Evolutionary conservation across 176 grass and related monocot genomes (phyloP).

Genomic region (Triticum dicoccoides): DNA sequence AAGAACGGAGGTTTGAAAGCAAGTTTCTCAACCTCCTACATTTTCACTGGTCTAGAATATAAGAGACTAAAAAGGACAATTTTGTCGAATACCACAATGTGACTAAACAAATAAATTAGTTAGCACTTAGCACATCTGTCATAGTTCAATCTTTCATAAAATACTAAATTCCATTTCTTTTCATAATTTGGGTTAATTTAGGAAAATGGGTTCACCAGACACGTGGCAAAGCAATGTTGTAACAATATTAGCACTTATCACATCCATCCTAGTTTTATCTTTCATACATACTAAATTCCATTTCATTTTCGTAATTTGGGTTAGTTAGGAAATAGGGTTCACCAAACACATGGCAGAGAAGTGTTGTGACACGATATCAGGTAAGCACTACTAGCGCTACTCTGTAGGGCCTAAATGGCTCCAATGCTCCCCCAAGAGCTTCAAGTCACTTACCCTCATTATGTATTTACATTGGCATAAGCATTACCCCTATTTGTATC

Average conservation of each 20-base stretch:
- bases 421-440: conserved; percentile 3
- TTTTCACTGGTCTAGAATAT: background rate
- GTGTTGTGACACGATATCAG: background rate
- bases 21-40: background rate
- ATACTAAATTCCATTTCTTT: conserved; percentile 10
- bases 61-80: conserved; percentile 9
- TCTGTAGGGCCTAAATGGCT: background rate
- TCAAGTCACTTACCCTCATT: background rate
- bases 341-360: background rate
- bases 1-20: background rate
- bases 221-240: background rate
- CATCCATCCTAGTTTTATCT: conserved; percentile 3
- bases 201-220: background rate
- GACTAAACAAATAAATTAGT: conserved; percentile 6
- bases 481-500: background rate
- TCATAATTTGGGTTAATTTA: background rate
- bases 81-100: conserved; percentile 1
- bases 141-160: conserved; percentile 20
- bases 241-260: conserved; percentile 27
- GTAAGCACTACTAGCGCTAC: background rate
- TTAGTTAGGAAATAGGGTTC: background rate
- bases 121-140: conserved; percentile 14
- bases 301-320: background rate
- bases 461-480: background rate
- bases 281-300: conserved; percentile 17